Percentiles rank a stretch among this genome's conserved stretches.
Evolutionary conservation across 148 eudicot species (phyloP).

Genomic region (Rhododendron simsii): DNA sequence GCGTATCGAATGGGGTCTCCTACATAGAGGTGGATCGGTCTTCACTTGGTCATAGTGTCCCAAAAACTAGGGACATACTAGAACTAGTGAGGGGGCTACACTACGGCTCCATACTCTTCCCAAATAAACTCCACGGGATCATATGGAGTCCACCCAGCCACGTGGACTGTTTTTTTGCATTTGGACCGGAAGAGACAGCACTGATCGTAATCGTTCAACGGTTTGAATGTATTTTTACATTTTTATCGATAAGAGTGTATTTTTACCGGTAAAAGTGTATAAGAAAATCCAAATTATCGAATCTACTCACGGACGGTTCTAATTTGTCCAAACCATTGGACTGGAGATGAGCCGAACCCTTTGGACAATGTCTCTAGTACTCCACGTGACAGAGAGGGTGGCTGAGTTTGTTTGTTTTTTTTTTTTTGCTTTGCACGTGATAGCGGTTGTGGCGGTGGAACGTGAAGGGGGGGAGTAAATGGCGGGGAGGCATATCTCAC

Average conservation of each 20-base stretch:
- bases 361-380: not conserved
- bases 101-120: not conserved
- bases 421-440: not conserved
- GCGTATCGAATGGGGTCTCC: not conserved
- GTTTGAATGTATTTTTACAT: too few species aligned
- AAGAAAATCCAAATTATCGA: too few species aligned
- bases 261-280: too few species aligned
- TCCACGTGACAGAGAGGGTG: not conserved
- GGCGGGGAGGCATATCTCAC: slow-evolving; percentile 7
- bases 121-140: not conserved
- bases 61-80: not conserved
- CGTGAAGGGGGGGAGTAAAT: slow-evolving; percentile 8
- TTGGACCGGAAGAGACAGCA: not conserved
- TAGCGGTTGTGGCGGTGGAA: not conserved
- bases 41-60: not conserved
- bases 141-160: not conserved
- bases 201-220: too few species aligned
- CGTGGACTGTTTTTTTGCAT: not conserved
- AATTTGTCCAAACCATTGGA: too few species aligned
- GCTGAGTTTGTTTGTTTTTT: not conserved
- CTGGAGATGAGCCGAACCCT: too few species aligned
- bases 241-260: too few species aligned
- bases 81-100: not conserved
- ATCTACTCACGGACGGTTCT: too few species aligned
- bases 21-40: not conserved